These are phyloP conservation scores for Striga hermonthica DNA, from an alignment of 305 asterid genomes.

Conservation along the genomic window DNA sequence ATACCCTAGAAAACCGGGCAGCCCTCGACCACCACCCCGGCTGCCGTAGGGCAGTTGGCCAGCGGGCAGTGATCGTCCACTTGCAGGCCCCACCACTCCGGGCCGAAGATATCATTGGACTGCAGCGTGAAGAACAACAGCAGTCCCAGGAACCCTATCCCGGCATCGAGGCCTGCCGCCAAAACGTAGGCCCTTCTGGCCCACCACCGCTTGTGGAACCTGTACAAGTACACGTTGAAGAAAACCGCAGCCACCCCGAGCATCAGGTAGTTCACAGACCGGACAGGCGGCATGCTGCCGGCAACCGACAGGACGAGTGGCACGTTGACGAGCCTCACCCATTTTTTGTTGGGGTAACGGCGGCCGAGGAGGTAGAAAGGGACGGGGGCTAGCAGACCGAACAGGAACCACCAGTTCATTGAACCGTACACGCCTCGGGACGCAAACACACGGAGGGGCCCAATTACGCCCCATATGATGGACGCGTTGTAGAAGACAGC, in stretches of 20 bases:
- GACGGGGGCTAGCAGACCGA: constrained; percentile 44
- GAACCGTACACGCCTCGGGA: constrained; percentile 42
- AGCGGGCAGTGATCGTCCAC: constrained; percentile 52
- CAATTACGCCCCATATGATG: constrained; percentile 70
- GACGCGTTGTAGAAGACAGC: constrained; percentile 67
- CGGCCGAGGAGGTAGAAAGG: constrained; percentile 40
- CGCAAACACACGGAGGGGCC: constrained; percentile 56
- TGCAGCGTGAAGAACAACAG: constrained; percentile 47
- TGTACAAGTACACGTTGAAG: constrained; percentile 45
- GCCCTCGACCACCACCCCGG: constrained; percentile 42
- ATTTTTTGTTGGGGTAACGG: constrained; percentile 44
- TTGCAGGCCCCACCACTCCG: constrained; percentile 59
- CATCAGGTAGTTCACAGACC: constrained; percentile 47
- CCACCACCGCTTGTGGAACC: constrained; percentile 63
- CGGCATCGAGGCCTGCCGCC: constrained; percentile 58
- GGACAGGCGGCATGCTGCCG: constrained; percentile 58
- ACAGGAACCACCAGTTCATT: constrained; percentile 54
- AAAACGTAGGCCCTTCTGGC: constrained; percentile 58
- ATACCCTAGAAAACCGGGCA: too few species aligned
- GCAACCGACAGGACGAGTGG: constrained; percentile 47
- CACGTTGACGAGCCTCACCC: constrained; percentile 47
- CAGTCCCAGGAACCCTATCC: constrained; percentile 60
- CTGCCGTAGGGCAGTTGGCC: constrained; percentile 58
- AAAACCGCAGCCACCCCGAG: constrained; percentile 49
- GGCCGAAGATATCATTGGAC: constrained; percentile 28